phyloP scores from a whole-genome alignment of 2,329 filamentous ascomycete species.

The Ramularia collo-cygni region DNA sequence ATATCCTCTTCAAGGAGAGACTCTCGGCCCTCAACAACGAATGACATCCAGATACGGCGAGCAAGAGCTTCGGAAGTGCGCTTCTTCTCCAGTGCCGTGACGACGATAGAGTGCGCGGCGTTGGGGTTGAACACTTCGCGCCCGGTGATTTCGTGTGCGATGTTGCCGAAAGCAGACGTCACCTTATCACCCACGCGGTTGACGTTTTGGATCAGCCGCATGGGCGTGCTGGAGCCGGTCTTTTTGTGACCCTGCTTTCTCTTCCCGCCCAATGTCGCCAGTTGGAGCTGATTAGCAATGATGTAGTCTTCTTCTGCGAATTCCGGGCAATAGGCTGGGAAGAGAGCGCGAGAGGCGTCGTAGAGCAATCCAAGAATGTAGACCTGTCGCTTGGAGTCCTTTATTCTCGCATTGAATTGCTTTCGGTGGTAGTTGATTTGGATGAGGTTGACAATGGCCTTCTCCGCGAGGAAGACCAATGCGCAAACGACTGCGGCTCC shows the following conservation, averaged over 20 bases:
- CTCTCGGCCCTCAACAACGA: slow-evolving; percentile 84
- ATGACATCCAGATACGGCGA: slow-evolving; percentile 96
- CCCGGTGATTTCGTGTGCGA: slow-evolving; percentile 90
- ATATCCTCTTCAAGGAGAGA: slow-evolving; percentile 74
- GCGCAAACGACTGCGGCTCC: slow-evolving; percentile 61
- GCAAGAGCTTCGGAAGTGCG: slow-evolving; percentile 83
- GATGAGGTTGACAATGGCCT: slow-evolving; percentile 72
- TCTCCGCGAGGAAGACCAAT: slow-evolving; percentile 67
- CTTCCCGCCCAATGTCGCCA: slow-evolving; percentile 53
- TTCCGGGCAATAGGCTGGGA: slow-evolving; percentile 86
- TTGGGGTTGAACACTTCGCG: slow-evolving; percentile 93
- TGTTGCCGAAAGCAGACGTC: slow-evolving; percentile 84
- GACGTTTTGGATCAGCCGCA: slow-evolving; percentile 63
- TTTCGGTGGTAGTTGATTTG: slow-evolving; percentile 80
- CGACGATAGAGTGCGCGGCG: slow-evolving; percentile 80
- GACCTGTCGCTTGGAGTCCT: slow-evolving; percentile 81
- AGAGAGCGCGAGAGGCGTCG: slow-evolving; percentile 79
- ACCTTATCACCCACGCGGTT: slow-evolving; percentile 87
- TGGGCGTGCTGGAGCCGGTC: slow-evolving; percentile 64
- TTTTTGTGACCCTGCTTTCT: slow-evolving; percentile 38
- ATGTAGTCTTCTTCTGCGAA: slow-evolving; percentile 87
- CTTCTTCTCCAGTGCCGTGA: slow-evolving; percentile 80
- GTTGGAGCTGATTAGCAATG: slow-evolving; percentile 69
- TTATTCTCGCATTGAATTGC: slow-evolving; percentile 75
- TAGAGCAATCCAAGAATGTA: slow-evolving; percentile 77